Base-by-base conservation (phyloP, 108 stramenopile species). In the Craspedostauros australis region DNA sequence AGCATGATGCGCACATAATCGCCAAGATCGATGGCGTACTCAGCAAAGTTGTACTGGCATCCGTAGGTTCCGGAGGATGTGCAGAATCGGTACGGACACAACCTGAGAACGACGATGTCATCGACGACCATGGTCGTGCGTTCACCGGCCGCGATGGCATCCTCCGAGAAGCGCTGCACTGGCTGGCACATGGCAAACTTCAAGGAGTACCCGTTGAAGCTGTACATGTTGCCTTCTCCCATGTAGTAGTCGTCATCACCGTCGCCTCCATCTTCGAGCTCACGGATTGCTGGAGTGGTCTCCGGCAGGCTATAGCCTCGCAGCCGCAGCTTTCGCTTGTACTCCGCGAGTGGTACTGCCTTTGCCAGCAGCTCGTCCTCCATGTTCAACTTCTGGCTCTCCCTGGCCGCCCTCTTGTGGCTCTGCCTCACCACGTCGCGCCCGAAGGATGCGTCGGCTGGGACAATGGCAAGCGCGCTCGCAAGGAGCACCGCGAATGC, bases 151-250 rank as follows among this genome's bases (percentile, higher is more conserved):
- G 57, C 25, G 20, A 82, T 41, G 2, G 76, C 81, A 43, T 72
- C 49, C 30, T 66, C 68, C 11, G 74, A 73, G 54, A 82, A 82
- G 8, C 68, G 56, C 38, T 82, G 81, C 2, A 82, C 60, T 4
- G 72, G 69, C 62, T 82, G 81, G 39, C 81, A 82, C 28, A 44
- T 66, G 15, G 67, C 72, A 40, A 74, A 82, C 44, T 82, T 77
- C 31, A 82, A 28, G 18, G 75, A 60, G 39, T 75, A 82, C 29
- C 71, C 70, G 28, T 24, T 60, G 39, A 75, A 82, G 47, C 49
- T 64, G 16, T 58, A 54, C 45, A 57, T 36, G 47, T 56, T 39
- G 21, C 62, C 29, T 11, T 57, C 26, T 29, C 44, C 47, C 33
- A 77, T 50, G 42, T 54, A 66, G 24, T 66, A 66, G 54, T 71